Conservation (phyloP, 2,329 filamentous ascomycete genomes). For the Trichoderma semiorbis region DNA sequence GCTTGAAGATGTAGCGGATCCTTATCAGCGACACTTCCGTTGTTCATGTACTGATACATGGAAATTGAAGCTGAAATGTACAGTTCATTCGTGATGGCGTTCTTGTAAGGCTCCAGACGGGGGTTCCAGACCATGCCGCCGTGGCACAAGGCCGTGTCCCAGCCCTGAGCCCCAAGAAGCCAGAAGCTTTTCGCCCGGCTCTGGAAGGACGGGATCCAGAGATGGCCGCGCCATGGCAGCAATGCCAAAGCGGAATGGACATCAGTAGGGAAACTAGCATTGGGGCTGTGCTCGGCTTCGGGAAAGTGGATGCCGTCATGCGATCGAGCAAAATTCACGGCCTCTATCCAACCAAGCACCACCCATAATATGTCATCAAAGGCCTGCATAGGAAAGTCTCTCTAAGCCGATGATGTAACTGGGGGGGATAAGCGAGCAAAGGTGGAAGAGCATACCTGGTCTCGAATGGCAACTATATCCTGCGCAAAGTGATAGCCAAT, state of each 20-base stretch:
- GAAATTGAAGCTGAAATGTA: constrained; percentile 78
- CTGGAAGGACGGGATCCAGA: constrained; percentile 73
- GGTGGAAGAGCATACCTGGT: constrained; percentile 39
- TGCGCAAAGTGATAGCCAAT: constrained; percentile 83
- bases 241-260: constrained; percentile 36
- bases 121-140: constrained; percentile 94
- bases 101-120: constrained; percentile 79
- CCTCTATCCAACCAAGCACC: constrained; percentile 84
- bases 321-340: constrained; percentile 69
- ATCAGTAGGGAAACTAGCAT: constrained; percentile 16
- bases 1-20: constrained; percentile 67
- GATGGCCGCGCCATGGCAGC: constrained; percentile 68
- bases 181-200: constrained; percentile 84
- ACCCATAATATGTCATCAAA: constrained; percentile 97
- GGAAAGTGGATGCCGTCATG: constrained; percentile 64
- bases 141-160: constrained; percentile 75
- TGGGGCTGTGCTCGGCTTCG: constrained; percentile 16
- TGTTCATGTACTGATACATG: constrained; percentile 79
- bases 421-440: background rate
- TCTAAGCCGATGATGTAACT: background rate
- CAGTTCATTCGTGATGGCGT: constrained; percentile 91
- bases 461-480: constrained; percentile 68
- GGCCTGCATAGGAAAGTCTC: constrained; percentile 47
- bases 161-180: constrained; percentile 73
- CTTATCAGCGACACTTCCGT: constrained; percentile 27